Conservation (phyloP, 345 rosid genomes). For the Aethionema arabicum region DNA sequence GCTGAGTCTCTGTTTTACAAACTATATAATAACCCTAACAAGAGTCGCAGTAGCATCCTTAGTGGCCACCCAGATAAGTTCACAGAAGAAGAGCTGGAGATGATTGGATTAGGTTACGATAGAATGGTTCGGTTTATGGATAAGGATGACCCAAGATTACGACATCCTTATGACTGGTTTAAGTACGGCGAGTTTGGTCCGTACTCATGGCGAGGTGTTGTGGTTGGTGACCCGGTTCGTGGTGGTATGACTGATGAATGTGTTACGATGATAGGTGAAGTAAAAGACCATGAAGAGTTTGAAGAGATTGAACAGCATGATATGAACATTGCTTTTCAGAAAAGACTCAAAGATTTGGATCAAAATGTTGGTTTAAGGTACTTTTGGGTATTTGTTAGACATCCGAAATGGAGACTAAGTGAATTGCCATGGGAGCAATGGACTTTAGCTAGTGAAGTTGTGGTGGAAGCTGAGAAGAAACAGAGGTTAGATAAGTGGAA, state of each 20-base stretch:
- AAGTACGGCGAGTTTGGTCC: constrained; percentile 95
- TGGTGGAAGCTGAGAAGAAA: constrained; percentile 60
- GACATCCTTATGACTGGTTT: constrained; percentile 88
- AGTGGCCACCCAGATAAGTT: constrained; percentile 72
- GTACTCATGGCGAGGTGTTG: constrained; percentile 94
- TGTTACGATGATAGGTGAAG: constrained; percentile 64
- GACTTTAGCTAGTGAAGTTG: constrained; percentile 89
- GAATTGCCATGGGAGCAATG: constrained; percentile 94
- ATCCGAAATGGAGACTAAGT: constrained; percentile 78
- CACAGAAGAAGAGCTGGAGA: constrained; percentile 71
- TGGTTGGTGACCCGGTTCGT: constrained; percentile 81
- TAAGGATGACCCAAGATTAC: constrained; percentile 79
- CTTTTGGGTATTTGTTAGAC: constrained; percentile 91
- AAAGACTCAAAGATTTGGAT: constrained; percentile 62
- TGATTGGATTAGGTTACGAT: constrained; percentile 88
- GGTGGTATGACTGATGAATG: constrained; percentile 82
- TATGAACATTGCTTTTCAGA: constrained; percentile 72
- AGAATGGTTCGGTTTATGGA: constrained; percentile 90
- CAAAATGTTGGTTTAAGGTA: constrained; percentile 62
- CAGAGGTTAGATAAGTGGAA: constrained; percentile 92
- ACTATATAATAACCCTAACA: constrained; percentile 53
- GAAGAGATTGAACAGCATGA: constrained; percentile 87
- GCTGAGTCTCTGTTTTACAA: constrained; percentile 70
- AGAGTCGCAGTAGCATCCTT: constrained; percentile 42
- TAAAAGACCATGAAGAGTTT: constrained; percentile 72